Base-by-base conservation (phyloP, 140 eudicot genomes). In the Flaveria floridana region DNA sequence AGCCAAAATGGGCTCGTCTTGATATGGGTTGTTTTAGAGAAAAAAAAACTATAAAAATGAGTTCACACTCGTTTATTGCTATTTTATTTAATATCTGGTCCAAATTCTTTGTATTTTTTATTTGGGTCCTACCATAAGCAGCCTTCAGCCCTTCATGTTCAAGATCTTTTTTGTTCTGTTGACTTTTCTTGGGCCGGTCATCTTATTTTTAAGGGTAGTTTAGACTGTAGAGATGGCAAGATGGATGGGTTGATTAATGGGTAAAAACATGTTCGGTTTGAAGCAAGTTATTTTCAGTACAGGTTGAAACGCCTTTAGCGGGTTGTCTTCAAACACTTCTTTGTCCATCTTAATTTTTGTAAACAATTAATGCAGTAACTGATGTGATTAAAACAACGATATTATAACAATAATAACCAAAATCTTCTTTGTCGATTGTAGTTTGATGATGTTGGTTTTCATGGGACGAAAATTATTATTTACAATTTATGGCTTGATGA, bases 401-500 rank as follows among this genome's bases (percentile, higher is more conserved):
- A 9, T 53, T 19, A 9, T 71, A 39, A 6, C 26, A n/a, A 25
- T 13, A 14, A 48, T 70, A 47, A 70, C 16, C 15, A 13, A 23
- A 14, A 50, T 48, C 13, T 9, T 6, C 62, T 21, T 69, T 23
- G 15, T 30, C 11, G 15, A 14, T 69, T 48, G 25, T 84, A 89
- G 96, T 89, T 87, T 79, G 93, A 88, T 75, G 80, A 80, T 76
- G 30, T 93, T 64, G 95, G 96, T 47, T 19, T 52, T 47, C 92
- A 85, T 80, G 98, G 98, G 20, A 93, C 96, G 15, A 88, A 86
- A 89, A 85, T 89, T 50, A 65, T 93, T 20, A 56, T 93, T 37
- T 93, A 87, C 82, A 93, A 93, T 83, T 82, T 93, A 59, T 93
- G 98, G 98, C 81, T 84, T 13, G 82, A 81, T 63, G 88, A 86